Conservation (phyloP, 306 rosid genomes). For the Psophocarpus tetragonolobus region DNA sequence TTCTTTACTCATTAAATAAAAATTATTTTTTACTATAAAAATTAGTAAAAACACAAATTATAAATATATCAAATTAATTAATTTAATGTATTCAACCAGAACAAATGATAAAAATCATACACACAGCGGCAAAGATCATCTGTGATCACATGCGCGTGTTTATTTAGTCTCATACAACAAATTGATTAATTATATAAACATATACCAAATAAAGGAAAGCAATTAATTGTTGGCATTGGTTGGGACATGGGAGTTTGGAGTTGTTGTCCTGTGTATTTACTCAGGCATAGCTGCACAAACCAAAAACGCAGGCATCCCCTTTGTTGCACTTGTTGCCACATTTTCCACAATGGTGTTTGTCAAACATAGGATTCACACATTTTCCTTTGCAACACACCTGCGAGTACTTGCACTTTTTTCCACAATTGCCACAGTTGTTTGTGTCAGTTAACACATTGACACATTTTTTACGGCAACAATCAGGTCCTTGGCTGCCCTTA, state of each 20-base stretch:
- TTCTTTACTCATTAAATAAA: neutral
- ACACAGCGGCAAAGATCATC: constrained; percentile 1
- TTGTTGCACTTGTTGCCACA: constrained; percentile 58
- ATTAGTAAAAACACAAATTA: neutral
- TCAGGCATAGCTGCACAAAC: constrained; percentile 67
- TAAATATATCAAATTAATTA: neutral
- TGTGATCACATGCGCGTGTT: neutral
- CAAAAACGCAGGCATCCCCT: constrained; percentile 51
- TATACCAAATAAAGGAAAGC: neutral
- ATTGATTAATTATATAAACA: neutral
- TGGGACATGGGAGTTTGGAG: too few relatives aligned
- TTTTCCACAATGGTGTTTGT: constrained; percentile 55
- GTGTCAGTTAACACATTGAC: constrained; percentile 49
- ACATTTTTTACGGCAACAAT: constrained; percentile 61
- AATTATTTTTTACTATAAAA: neutral
- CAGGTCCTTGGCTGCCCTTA: constrained; percentile 48
- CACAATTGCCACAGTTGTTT: constrained; percentile 65
- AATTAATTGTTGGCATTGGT: neutral
- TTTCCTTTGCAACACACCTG: constrained; percentile 62
- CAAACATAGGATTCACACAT: constrained; percentile 56
- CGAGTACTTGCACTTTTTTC: constrained; percentile 58
- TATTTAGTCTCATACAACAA: constrained; percentile 9
- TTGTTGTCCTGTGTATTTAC: neutral
- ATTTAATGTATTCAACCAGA: constrained; percentile 1
- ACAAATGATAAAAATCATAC: constrained; percentile 2